A percentile compares a stretch with the other conserved stretches of the same genome.
phyloP scores from a whole-genome alignment of 2,329 filamentous ascomycete species.

The Fusarium sp. region DNA sequence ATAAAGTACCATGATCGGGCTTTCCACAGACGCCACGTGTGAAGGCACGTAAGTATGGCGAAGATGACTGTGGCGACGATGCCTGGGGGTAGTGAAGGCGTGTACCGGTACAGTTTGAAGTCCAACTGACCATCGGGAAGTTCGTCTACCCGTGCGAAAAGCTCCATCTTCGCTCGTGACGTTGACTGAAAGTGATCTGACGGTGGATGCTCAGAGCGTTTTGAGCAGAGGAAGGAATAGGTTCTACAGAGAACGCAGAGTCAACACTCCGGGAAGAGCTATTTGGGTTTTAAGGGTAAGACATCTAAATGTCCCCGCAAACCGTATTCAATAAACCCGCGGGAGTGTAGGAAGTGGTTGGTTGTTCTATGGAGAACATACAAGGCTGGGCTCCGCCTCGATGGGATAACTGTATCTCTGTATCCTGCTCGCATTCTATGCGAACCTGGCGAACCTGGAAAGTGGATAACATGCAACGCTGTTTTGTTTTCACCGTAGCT shows the following conservation, averaged over 20 bases:
- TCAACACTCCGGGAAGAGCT: background rate
- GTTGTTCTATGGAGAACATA: too few species aligned
- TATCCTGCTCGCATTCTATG: background rate
- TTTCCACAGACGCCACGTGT: background rate
- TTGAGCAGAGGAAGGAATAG: too few species aligned
- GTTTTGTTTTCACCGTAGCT: background rate
- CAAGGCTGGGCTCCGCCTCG: background rate
- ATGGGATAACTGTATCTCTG: background rate
- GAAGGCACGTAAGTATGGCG: background rate
- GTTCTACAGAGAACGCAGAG: background rate
- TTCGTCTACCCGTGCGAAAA: too few species aligned
- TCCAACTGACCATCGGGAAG: background rate
- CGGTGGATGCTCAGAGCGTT: accelerated
- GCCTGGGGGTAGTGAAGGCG: slow-evolving; percentile 1
- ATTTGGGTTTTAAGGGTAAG: too few species aligned
- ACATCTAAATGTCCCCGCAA: too few species aligned
- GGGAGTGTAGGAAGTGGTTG: too few species aligned
- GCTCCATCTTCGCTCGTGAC: too few species aligned
- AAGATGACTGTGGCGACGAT: slow-evolving; percentile 1
- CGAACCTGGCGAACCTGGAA: background rate
- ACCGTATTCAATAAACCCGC: too few species aligned
- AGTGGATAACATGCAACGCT: too few species aligned
- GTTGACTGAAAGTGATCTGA: too few species aligned
- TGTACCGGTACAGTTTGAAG: slow-evolving; percentile 21
- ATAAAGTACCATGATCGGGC: slow-evolving; percentile 12